phyloP scores from a whole-genome alignment of 305 asterid genomes.

The Fraxinus dipetala region DNA sequence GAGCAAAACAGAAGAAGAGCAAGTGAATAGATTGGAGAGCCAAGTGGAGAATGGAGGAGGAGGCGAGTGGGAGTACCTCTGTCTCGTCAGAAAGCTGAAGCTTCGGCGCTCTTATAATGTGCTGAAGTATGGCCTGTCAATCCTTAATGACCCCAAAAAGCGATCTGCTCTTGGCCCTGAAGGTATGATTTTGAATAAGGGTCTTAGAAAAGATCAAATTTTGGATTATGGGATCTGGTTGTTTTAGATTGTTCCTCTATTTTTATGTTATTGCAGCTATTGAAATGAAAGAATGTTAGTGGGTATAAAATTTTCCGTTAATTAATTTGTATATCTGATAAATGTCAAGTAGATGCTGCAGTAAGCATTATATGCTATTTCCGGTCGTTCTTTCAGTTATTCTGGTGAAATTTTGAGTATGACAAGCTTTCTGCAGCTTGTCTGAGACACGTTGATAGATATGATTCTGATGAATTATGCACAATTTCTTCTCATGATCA shows the following conservation, averaged over 20 bases:
- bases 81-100: conserved; percentile 86
- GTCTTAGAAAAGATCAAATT: conserved; percentile 20
- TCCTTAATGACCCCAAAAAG: conserved; percentile 67
- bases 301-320: not conserved
- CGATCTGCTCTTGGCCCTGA: conserved; percentile 93
- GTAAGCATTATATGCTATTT: not conserved
- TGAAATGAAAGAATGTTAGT: not conserved
- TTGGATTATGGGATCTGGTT: conserved; percentile 25
- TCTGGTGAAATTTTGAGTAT: conserved; percentile 7
- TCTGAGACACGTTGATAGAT: not conserved
- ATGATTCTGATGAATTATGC: not conserved
- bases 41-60: conserved; percentile 98
- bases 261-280: not conserved
- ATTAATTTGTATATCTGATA: not conserved
- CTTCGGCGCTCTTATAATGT: conserved; percentile 87
- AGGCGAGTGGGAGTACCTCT: conserved; percentile 92
- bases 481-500: not conserved
- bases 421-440: conserved; percentile 2
- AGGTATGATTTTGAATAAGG: conserved; percentile 37
- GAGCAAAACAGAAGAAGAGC: conserved; percentile 85
- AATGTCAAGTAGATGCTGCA: not conserved
- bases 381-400: not conserved
- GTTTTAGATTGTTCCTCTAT: conserved; percentile 15
- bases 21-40: conserved; percentile 71
- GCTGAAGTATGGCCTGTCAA: conserved; percentile 59